A percentile compares a stretch with the other conserved stretches of the same genome.
These are phyloP conservation scores for Boletus semigastroideus DNA, from an alignment of 1,284 basidiomycete species.

Conservation along the genomic window DNA sequence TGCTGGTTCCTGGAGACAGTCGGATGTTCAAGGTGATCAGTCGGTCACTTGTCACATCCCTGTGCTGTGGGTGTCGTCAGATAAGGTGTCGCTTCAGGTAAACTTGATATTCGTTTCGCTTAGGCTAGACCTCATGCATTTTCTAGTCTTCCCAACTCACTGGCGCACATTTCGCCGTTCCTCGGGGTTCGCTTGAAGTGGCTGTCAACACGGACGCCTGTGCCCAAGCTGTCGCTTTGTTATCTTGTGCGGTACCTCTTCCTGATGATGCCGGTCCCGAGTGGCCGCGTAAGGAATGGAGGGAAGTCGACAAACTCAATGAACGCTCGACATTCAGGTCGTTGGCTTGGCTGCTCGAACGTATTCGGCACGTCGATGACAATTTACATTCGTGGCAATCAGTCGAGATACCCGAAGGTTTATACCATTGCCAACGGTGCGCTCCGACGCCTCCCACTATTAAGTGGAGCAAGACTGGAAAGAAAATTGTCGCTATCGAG, in stretches of 20 bases:
- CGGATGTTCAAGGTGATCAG: slow-evolving; percentile 46
- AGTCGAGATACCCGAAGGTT: slow-evolving; percentile 40
- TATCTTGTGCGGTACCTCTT: slow-evolving; percentile 76
- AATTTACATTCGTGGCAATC: slow-evolving; percentile 62
- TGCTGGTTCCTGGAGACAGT: slow-evolving; percentile 76
- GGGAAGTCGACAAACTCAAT: slow-evolving; percentile 81
- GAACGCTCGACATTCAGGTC: slow-evolving; percentile 80
- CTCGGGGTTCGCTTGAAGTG: slow-evolving; percentile 54
- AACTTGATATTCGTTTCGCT: slow-evolving; percentile 19
- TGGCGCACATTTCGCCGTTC: slow-evolving; percentile 68
- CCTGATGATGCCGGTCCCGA: slow-evolving; percentile 66
- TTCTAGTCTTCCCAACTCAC: slow-evolving; percentile 45
- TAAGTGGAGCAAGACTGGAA: slow-evolving; percentile 69
- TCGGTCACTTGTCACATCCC: slow-evolving; percentile 59
- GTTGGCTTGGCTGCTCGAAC: slow-evolving; percentile 84
- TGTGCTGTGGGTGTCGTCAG: slow-evolving; percentile 59
- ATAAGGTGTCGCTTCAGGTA: slow-evolving; percentile 53
- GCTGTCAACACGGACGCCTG: slow-evolving; percentile 62
- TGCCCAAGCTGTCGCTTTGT: slow-evolving; percentile 69
- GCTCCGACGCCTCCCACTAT: slow-evolving; percentile 77
- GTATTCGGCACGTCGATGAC: slow-evolving; percentile 72
- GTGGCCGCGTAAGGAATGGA: slow-evolving; percentile 77
- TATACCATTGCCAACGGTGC: slow-evolving; percentile 66
- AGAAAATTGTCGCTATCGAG: slow-evolving; percentile 69
- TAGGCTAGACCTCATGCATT: slow-evolving; percentile 6